A percentile compares a stretch with the other conserved stretches of the same genome.
phyloP scores from a whole-genome alignment of 345 rosid species.

The Eucalyptus marginata region DNA sequence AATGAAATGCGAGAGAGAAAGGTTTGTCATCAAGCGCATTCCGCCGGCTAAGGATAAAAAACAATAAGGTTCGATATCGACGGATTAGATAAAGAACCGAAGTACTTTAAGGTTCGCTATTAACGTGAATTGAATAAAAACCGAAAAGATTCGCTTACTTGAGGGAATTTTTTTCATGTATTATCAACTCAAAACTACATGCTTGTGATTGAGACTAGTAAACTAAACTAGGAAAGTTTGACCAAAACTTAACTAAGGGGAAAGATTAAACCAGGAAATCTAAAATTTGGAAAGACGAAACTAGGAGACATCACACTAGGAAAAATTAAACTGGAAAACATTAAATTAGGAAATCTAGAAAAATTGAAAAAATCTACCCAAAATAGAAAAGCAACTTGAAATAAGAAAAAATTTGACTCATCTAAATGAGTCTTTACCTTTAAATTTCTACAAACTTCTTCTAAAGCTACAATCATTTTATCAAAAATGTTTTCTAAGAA shows the following conservation, averaged over 20 bases:
- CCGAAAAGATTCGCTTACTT: fast-evolving
- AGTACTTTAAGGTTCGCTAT: neutral
- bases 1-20: neutral
- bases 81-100: fast-evolving
- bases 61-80: fast-evolving
- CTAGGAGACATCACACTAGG: neutral
- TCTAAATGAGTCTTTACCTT: neutral
- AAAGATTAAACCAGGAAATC: neutral
- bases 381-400: neutral
- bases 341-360: neutral
- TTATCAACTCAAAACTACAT: neutral
- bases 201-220: neutral
- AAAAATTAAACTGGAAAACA: neutral
- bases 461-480: too few species aligned
- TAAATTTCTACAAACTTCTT: neutral
- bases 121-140: fast-evolving
- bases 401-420: neutral
- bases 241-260: neutral
- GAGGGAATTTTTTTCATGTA: neutral
- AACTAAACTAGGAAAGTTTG: neutral
- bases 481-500: too few species aligned
- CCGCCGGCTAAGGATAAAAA: fast-evolving
- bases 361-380: neutral
- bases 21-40: too few species aligned
- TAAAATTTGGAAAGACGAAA: neutral